phyloP scores from a whole-genome alignment of 2,329 filamentous ascomycete genomes.

The Anthostomella pinea region DNA sequence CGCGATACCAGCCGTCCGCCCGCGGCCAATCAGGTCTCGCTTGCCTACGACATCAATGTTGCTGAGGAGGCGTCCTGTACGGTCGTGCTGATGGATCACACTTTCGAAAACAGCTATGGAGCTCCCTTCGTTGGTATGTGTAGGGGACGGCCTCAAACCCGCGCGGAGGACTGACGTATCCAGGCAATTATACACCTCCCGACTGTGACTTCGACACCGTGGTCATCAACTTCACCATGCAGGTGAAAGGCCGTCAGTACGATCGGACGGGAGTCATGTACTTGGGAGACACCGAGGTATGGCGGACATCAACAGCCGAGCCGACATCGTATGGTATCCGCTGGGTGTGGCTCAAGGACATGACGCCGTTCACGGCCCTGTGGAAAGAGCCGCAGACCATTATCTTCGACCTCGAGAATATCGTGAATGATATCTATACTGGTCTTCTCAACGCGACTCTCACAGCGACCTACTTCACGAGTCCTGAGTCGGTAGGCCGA shows the following conservation, averaged over 20 bases:
- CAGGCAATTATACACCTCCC: conserved; percentile 65
- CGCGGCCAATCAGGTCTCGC: conserved; percentile 19
- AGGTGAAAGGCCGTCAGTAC: conserved; percentile 68
- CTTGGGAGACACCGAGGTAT: conserved; percentile 75
- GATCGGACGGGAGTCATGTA: conserved; percentile 76
- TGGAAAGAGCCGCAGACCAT: conserved; percentile 69
- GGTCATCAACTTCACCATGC: conserved; percentile 72
- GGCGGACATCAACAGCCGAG: conserved; percentile 79
- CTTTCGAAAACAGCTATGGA: conserved; percentile 72
- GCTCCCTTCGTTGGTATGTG: conserved; percentile 65
- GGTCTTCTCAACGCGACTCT: conserved; percentile 71
- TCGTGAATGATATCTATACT: conserved; percentile 69
- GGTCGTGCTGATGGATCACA: conserved; percentile 64
- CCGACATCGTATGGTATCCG: conserved; percentile 66
- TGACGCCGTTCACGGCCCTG: conserved; percentile 67
- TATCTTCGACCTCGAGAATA: conserved; percentile 77
- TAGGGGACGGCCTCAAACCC: background rate
- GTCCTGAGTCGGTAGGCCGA: conserved; percentile 34
- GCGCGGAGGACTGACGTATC: conserved; percentile 12
- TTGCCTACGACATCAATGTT: conserved; percentile 19
- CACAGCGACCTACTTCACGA: conserved; percentile 68
- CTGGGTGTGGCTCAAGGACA: conserved; percentile 77
- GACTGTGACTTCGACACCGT: conserved; percentile 70
- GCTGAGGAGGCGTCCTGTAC: conserved; percentile 40
- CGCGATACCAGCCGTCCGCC: conserved; percentile 33